phyloP scores from a whole-genome alignment of 805 yeast genomes.

The Nakazawaea anatomiae region DNA sequence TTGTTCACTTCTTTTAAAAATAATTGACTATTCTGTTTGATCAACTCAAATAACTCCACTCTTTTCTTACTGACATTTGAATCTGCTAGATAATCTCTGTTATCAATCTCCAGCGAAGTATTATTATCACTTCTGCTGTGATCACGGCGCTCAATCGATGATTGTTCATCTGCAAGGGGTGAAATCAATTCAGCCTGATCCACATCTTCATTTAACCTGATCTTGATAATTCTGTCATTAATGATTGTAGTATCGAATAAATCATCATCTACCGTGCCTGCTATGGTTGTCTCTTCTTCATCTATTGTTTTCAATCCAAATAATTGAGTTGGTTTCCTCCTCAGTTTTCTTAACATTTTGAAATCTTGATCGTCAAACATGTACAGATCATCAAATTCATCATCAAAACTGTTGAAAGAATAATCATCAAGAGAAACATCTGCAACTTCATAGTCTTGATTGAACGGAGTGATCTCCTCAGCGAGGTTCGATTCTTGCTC shows the following conservation, averaged over 20 bases:
- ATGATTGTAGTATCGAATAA: not conserved
- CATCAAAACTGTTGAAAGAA: not conserved
- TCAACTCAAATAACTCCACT: not conserved
- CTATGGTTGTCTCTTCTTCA: not conserved
- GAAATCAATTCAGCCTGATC: not conserved
- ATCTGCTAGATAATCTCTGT: no score
- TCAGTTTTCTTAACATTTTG: not conserved
- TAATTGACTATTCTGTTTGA: not conserved
- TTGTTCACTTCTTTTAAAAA: no score
- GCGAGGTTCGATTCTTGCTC: not conserved
- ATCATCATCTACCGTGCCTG: not conserved
- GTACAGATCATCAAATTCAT: not conserved
- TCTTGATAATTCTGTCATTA: no score
- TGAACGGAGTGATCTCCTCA: not conserved
- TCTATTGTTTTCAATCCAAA: slow-evolving; percentile 4
- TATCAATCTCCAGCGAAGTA: no score
- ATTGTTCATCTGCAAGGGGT: not conserved
- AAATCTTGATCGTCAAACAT: not conserved
- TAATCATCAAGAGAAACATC: not conserved
- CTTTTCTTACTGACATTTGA: not conserved
- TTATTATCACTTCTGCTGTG: no score
- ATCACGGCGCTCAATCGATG: no score
- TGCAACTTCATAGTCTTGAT: not conserved
- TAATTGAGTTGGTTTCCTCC: slow-evolving; percentile 2
- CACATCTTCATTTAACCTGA: not conserved